Evolutionary conservation across 345 rosid genomes (phyloP), one percentile per base, ranked within the genome.

Genomic region (Moricandia arvensis): DNA sequence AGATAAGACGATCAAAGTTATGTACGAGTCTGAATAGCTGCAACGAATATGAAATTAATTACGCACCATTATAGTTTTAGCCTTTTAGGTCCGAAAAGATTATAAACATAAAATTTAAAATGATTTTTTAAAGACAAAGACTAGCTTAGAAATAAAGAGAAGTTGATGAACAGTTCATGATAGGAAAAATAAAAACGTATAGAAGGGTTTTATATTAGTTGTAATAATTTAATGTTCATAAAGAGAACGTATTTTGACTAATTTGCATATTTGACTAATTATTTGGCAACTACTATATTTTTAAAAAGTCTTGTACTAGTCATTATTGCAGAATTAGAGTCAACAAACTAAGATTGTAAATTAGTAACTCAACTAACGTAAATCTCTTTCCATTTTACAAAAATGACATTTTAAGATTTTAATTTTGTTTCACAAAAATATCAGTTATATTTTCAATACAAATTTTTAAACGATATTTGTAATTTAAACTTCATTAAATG

Each of bases 221-320:
- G 24, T 9, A 37, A 1, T 3, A 29, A 58, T 15, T 59, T 59
- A 43, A 16, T 71, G 59, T 59, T 27, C 7, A 27, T 41, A 41
- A 11, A 13, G 30, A 59, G 4, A 7, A 59, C 8, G 21, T n/a
- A n/a, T 71, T n/a, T n/a, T 71, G 53, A 59, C 43, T 41, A 43
- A 29, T 16, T 58, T 41, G 30, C 21, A 59, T 16, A 21, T 71
- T 71, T 71, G 74, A 71, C 18, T 30, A 29, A 29, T 13, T 6
- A 59, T 71, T 59, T 59, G 66, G 74, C 18, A 43, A 29, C n/a
- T n/a, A 43, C 29, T 29, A 45, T 35, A 6, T 55, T 34, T n/a
- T 41, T 41, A 41, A 41, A 41, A 8, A 4, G 49, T 41, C 45
- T 41, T 12, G 24, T 21, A 21, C 2, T 12, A 12, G 49, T 41